A percentile compares a stretch with the other conserved stretches of the same genome.
These are phyloP conservation scores for Lanmaoa rubissima DNA, from an alignment of 768 basidiomycete genomes.

Conservation along the genomic window DNA sequence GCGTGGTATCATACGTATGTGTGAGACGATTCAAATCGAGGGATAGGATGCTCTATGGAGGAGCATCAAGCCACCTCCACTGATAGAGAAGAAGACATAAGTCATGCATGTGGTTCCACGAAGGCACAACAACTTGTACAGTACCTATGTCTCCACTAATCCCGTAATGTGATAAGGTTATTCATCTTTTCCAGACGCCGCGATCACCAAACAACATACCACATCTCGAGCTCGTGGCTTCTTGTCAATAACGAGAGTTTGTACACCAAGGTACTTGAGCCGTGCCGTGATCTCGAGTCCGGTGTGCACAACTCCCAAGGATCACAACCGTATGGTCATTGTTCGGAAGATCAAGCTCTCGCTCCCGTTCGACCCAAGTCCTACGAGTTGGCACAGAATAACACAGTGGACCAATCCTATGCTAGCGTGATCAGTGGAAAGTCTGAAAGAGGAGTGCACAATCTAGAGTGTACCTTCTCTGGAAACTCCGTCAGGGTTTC, in stretches of 20 bases:
- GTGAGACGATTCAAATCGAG: too few relatives aligned
- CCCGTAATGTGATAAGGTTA: not conserved
- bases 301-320: conserved; percentile 57
- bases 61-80: not conserved
- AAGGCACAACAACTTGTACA: conserved; percentile 33
- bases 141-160: conserved; percentile 39
- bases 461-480: conserved; percentile 30
- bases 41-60: conserved; percentile 29
- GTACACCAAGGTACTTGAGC: conserved; percentile 50
- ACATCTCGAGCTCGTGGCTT: conserved; percentile 45
- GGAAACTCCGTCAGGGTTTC: conserved; percentile 50
- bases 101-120: conserved; percentile 40
- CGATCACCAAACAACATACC: not conserved
- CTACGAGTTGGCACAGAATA: conserved; percentile 35
- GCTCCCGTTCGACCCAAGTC: conserved; percentile 44
- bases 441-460: not conserved
- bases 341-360: conserved; percentile 42
- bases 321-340: conserved; percentile 51
- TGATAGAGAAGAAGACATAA: conserved; percentile 21
- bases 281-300: conserved; percentile 57
- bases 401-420: not conserved
- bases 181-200: not conserved
- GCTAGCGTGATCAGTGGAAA: not conserved
- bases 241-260: conserved; percentile 50
- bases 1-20: not conserved